These are phyloP conservation scores for Bolboschoenus planiculmis DNA, from an alignment of 176 grass and related monocot species.

Conservation along the genomic window DNA sequence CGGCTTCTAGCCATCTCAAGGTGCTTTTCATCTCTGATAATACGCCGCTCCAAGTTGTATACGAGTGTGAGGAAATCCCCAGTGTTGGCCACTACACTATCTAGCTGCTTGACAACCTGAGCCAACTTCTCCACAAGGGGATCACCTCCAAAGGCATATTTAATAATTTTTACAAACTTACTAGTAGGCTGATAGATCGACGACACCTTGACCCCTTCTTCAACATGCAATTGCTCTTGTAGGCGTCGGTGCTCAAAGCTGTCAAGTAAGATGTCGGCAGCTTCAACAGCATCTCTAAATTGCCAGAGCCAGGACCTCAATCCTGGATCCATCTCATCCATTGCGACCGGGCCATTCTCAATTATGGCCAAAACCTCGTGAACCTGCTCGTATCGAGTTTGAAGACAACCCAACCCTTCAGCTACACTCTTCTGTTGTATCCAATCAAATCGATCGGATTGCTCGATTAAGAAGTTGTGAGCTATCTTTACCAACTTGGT, in stretches of 20 bases:
- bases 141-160: not conserved
- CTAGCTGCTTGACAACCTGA: constrained; percentile 3
- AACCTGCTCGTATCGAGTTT: not conserved
- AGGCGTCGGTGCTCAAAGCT: not conserved
- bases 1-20: not conserved
- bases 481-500: not conserved
- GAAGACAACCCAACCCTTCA: not conserved
- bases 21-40: not conserved
- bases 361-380: constrained; percentile 1
- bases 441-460: not conserved
- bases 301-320: constrained; percentile 6
- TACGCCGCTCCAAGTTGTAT: not conserved
- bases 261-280: not conserved
- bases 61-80: not conserved
- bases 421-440: not conserved
- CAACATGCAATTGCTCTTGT: constrained; percentile 2
- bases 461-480: not conserved
- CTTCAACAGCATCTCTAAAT: not conserved
- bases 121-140: not conserved
- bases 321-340: not conserved
- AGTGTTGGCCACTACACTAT: not conserved
- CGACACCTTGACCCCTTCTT: constrained; percentile 1
- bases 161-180: not conserved
- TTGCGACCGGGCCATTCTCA: not conserved
- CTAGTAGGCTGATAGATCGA: not conserved